phyloP scores from a whole-genome alignment of 2,329 filamentous ascomycete species.

The Fusarium newnesense region DNA sequence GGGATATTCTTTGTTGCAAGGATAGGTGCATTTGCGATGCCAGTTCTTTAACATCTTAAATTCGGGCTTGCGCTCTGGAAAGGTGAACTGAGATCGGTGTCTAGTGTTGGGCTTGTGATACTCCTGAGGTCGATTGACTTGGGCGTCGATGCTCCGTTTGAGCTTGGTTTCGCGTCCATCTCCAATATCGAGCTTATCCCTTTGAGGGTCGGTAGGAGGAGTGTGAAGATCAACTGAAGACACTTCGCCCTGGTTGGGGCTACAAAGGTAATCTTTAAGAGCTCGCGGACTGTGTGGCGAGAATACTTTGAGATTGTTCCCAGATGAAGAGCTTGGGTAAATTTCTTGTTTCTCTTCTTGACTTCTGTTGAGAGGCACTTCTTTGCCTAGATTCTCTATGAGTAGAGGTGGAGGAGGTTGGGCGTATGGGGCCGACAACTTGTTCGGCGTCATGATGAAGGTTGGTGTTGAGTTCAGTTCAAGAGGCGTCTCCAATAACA shows the following conservation, averaged over 20 bases:
- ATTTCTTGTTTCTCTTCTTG: neutral
- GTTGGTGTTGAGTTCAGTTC: neutral
- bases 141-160: neutral
- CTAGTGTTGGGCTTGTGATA: neutral
- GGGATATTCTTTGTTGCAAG: constrained; percentile 19
- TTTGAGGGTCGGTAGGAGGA: constrained; percentile 9
- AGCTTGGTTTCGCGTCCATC: neutral
- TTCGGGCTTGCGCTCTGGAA: constrained; percentile 4
- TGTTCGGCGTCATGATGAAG: constrained; percentile 15
- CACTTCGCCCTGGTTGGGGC: neutral
- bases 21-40: constrained; percentile 13
- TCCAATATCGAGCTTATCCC: neutral
- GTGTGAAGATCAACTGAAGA: constrained; percentile 28
- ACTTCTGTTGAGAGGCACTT: neutral
- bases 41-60: constrained; percentile 1
- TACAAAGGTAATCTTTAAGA: neutral
- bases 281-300: neutral
- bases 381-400: constrained; percentile 10
- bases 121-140: neutral
- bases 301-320: neutral
- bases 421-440: constrained; percentile 7
- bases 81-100: constrained; percentile 6
- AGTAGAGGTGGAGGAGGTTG: constrained; percentile 32
- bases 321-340: neutral
- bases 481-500: neutral